These are phyloP conservation scores for Xylariaceae sp. DNA, from an alignment of 2,329 filamentous ascomycete species.

Conservation along the genomic window DNA sequence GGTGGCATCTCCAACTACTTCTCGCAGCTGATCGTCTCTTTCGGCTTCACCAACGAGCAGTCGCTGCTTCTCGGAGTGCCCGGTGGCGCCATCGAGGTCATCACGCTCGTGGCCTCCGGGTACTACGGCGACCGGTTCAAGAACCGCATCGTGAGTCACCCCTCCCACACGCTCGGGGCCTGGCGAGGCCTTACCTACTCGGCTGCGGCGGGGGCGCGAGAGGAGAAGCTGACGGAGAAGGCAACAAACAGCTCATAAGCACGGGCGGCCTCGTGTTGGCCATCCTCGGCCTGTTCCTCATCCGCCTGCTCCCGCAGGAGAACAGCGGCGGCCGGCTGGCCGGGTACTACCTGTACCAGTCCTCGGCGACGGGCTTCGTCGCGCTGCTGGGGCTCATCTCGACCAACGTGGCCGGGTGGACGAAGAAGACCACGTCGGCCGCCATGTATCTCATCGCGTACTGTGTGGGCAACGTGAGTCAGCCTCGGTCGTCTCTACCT, in stretches of 20 bases:
- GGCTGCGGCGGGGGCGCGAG: constrained; percentile 4
- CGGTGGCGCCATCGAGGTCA: constrained; percentile 56
- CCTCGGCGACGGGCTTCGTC: constrained; percentile 54
- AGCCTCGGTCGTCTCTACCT: too few relatives aligned
- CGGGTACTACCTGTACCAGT: constrained; percentile 59
- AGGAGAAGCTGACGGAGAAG: neutral
- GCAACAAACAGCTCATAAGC: constrained; percentile 35
- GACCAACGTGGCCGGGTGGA: constrained; percentile 51
- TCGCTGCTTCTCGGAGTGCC: constrained; percentile 59
- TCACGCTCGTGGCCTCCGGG: constrained; percentile 41
- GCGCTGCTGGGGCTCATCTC: constrained; percentile 55
- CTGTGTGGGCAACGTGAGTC: constrained; percentile 40
- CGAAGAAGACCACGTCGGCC: constrained; percentile 52
- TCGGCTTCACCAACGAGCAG: constrained; percentile 57
- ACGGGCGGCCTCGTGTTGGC: constrained; percentile 42
- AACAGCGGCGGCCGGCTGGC: constrained; percentile 52
- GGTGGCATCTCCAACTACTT: constrained; percentile 30
- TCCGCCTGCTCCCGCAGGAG: constrained; percentile 52
- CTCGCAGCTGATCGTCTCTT: constrained; percentile 38
- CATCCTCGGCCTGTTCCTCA: constrained; percentile 56
- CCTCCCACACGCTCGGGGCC: too few relatives aligned
- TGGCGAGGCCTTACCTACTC: too few relatives aligned
- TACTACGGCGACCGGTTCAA: constrained; percentile 48
- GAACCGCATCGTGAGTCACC: constrained; percentile 43
- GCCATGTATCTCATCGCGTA: constrained; percentile 46